Base-by-base conservation (phyloP, 768 basidiomycete species). In the Galerina sulciceps region DNA sequence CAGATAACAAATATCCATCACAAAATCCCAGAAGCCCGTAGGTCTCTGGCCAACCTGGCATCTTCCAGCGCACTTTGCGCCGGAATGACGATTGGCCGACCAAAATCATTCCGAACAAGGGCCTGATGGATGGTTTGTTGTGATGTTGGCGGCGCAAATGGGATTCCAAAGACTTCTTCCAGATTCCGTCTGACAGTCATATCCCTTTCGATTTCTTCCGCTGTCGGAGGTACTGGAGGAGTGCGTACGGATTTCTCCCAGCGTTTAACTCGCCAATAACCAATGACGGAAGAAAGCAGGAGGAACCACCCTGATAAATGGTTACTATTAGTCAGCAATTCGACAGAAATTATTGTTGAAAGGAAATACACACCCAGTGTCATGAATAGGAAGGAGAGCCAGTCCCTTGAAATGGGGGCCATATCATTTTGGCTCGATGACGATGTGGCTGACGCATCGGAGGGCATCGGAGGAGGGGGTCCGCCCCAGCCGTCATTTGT, bases 331-430 rank as follows among this genome's bases (percentile, higher is more conserved):
- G 36, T 45, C 15, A 60, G 38, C 17, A 23, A 49, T 10, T 26
- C 55, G 53, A 17, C 26, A 36, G 18, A 48, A 41, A 37, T 18
- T 40, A 44, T 53, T 42, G 13, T 15, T 41, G 17, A 48, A 22
- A 10, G 15, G 43, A n/a, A 40, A 3, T 22, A 65, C 79, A 52
- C 47, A 89, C 89, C 96, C 44, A 95, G 65, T 1, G 90, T 92
- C 91, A 99, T 96, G 69, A 98, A 82, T 54, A 96, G 72, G 76
- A 97, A 94, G 2, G 94, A 88, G 43, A 98, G 73, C 93, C 93
- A 97, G 60, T 96, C 94, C 61, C 83, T 86, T 6, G 93, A 87
- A 1, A 83, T 71, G 2, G 84, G 63, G 2, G 69, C 75, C 49
- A 66, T 36, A 11, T 68, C 59, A 40, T 22, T 38, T 15, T 54